Conservation (phyloP, 1,284 basidiomycete genomes). For the Ceratobasidium sp. region DNA sequence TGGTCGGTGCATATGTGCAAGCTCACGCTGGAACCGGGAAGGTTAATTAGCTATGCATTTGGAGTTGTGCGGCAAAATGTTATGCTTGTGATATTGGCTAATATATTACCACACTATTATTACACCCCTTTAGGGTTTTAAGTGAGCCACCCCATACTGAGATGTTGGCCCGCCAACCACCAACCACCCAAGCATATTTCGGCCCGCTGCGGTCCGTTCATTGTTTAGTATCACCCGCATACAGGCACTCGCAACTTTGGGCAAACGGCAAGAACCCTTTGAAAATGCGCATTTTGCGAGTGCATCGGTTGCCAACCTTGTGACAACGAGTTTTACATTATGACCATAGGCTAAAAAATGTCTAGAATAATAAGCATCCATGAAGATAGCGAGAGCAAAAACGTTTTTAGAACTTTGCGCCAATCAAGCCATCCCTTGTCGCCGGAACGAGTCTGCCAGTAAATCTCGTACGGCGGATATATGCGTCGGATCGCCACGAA, state of each 20-base stretch:
- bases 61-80: too few species aligned
- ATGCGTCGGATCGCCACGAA: constrained; percentile 35
- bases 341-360: background rate
- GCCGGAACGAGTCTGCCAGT: constrained; percentile 40
- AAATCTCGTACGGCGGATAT: constrained; percentile 41
- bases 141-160: too few species aligned
- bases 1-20: constrained; percentile 17
- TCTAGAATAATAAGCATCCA: background rate
- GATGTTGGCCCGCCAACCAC: too few species aligned
- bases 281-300: background rate
- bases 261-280: too few species aligned
- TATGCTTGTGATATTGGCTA: too few species aligned
- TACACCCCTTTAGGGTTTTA: too few species aligned
- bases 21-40: constrained; percentile 34
- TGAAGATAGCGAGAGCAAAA: background rate
- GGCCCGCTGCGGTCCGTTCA: too few species aligned
- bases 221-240: background rate
- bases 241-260: background rate
- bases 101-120: too few species aligned
- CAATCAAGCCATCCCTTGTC: constrained; percentile 45
- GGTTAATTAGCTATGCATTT: too few species aligned
- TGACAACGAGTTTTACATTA: background rate
- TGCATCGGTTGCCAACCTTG: background rate
- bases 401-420: background rate
- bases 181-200: too few species aligned